Evolutionary conservation across 345 rosid species (phyloP).

Genomic region (Eucalyptus pauciflora): DNA sequence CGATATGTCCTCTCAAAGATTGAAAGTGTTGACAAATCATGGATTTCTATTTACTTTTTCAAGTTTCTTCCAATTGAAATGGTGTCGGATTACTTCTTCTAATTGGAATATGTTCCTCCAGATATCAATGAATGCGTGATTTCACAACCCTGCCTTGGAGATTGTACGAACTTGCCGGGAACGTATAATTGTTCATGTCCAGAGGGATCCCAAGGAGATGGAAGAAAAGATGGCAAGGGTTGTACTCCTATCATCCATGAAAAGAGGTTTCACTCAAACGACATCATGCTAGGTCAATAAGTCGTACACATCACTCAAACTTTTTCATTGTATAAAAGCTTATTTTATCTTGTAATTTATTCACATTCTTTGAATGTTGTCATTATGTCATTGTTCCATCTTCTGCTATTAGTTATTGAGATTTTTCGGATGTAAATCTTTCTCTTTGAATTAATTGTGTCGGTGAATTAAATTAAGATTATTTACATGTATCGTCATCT

Average conservation of each 20-base stretch:
- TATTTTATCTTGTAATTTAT: background rate
- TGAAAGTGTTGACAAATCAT: background rate
- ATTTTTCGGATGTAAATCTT: background rate
- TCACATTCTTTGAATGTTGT: background rate
- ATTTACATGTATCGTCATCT: background rate
- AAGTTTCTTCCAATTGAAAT: background rate
- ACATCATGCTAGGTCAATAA: background rate
- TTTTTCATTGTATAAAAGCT: background rate
- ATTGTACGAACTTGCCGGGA: background rate
- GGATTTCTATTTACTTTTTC: background rate
- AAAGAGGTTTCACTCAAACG: background rate
- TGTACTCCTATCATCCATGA: background rate
- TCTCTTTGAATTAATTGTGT: background rate
- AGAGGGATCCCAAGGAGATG: constrained; percentile 8
- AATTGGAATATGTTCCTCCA: background rate
- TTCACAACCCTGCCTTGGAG: background rate
- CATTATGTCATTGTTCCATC: background rate
- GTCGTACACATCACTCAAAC: background rate
- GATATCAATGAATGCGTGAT: constrained; percentile 5
- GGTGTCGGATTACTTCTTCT: background rate
- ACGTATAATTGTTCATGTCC: constrained; percentile 13
- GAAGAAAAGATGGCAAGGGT: background rate
- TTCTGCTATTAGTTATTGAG: background rate
- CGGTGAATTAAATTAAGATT: background rate
- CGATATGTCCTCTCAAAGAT: too few species aligned